These are phyloP conservation scores for Allium fistulosum DNA, from an alignment of 106 monocot species.

Conservation along the genomic window DNA sequence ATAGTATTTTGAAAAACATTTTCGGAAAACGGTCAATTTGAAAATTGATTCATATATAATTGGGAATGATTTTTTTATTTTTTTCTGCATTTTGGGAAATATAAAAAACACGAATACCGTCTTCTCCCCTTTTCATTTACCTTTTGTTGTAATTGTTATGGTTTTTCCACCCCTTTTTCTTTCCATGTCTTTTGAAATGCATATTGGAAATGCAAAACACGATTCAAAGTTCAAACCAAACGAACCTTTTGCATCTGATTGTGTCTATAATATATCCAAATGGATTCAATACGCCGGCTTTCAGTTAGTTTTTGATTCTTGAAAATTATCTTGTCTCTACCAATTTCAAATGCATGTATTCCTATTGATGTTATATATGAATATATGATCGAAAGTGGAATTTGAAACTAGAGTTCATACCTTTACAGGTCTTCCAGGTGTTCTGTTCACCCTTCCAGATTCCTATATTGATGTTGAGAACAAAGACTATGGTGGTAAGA, in stretches of 20 bases:
- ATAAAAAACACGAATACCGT: no score
- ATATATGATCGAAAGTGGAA: background rate
- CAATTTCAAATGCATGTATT: background rate
- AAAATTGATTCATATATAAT: no score
- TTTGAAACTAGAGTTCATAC: background rate
- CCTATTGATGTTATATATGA: background rate
- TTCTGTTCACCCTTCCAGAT: conserved; percentile 86
- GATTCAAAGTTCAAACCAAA: background rate
- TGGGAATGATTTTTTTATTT: no score
- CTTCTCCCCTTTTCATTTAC: no score
- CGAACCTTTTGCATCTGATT: background rate
- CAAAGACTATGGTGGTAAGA: conserved; percentile 83
- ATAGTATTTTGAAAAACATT: no score
- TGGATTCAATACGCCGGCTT: background rate
- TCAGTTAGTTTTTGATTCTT: background rate
- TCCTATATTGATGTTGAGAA: conserved; percentile 86
- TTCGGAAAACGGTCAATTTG: no score
- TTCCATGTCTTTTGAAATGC: background rate
- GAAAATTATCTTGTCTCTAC: background rate
- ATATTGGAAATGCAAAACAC: background rate
- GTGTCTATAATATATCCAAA: background rate
- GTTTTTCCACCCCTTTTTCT: background rate
- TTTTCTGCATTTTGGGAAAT: no score
- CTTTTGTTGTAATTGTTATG: background rate
- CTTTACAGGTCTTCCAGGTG: conserved; percentile 67